phyloP scores from a whole-genome alignment of 306 rosid genomes.

The Cucurbita moschata region DNA sequence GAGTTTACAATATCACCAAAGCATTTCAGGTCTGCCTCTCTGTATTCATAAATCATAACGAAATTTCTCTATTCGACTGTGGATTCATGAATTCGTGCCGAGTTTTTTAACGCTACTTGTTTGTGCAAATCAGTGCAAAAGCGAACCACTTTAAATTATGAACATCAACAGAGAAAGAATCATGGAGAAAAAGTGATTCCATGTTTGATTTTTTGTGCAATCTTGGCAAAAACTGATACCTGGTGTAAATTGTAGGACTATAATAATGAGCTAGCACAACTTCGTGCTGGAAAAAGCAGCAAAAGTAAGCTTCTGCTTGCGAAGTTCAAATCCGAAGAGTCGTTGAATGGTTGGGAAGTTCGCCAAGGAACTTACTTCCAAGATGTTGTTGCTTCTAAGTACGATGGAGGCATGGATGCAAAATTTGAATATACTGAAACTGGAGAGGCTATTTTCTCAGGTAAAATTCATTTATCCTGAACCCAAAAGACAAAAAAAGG shows the following conservation, averaged over 20 bases:
- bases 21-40: constrained; percentile 64
- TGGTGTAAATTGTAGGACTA: constrained; percentile 53
- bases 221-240: neutral
- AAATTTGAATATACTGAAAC: constrained; percentile 66
- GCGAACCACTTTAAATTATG: neutral
- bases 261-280: constrained; percentile 75
- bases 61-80: neutral
- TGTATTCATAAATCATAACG: neutral
- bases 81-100: neutral
- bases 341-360: constrained; percentile 78
- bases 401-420: constrained; percentile 98
- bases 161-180: neutral
- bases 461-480: constrained; percentile 21
- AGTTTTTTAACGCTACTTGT: neutral
- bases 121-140: neutral
- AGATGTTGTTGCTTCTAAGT: constrained; percentile 72
- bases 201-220: neutral
- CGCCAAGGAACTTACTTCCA: constrained; percentile 79
- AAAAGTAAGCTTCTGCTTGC: constrained; percentile 73
- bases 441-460: constrained; percentile 72
- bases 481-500: neutral
- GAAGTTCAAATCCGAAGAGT: constrained; percentile 60
- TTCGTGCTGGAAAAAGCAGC: constrained; percentile 92
- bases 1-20: constrained; percentile 74
- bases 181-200: neutral